A percentile compares a stretch with the other conserved stretches of the same genome.
phyloP scores from a whole-genome alignment of 345 rosid species.

The Melaleuca alternifolia region DNA sequence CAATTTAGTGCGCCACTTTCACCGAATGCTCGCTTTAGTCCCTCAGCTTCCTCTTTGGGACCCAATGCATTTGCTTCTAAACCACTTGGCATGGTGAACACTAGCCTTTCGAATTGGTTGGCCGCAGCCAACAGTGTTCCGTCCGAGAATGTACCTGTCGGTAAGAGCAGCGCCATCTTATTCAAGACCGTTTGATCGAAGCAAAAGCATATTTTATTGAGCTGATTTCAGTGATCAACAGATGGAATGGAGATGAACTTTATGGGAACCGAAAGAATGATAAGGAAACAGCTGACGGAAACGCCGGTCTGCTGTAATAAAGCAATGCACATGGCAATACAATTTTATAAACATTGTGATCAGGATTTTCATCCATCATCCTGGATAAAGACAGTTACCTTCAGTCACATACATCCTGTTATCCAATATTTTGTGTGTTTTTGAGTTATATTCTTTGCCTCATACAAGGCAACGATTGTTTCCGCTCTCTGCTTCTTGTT shows the following conservation, averaged over 20 bases:
- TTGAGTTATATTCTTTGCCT: not conserved
- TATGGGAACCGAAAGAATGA: not conserved
- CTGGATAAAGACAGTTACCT: not conserved
- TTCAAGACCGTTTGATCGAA: not conserved
- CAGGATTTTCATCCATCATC: not conserved
- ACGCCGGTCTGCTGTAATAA: not conserved
- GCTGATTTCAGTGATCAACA: not conserved
- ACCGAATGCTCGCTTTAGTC: not conserved
- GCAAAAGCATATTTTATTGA: not conserved
- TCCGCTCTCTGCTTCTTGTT: not conserved
- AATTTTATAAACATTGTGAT: not conserved
- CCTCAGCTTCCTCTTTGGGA: not conserved
- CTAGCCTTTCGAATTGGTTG: conserved; percentile 79
- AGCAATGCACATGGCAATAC: not conserved
- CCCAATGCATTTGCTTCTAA: conserved; percentile 2
- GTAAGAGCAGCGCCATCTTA: not conserved
- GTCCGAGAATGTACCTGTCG: not conserved
- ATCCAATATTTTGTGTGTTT: not conserved
- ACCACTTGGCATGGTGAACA: conserved; percentile 42
- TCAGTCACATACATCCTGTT: not conserved
- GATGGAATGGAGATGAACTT: not conserved
- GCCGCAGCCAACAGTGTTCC: conserved; percentile 7
- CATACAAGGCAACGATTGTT: not conserved
- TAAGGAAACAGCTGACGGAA: not conserved
- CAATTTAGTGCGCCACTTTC: conserved; percentile 2